A percentile compares a stretch with the other conserved stretches of the same genome.
Conservation (phyloP, 257 asterid species). For the Primulina eburnea region DNA sequence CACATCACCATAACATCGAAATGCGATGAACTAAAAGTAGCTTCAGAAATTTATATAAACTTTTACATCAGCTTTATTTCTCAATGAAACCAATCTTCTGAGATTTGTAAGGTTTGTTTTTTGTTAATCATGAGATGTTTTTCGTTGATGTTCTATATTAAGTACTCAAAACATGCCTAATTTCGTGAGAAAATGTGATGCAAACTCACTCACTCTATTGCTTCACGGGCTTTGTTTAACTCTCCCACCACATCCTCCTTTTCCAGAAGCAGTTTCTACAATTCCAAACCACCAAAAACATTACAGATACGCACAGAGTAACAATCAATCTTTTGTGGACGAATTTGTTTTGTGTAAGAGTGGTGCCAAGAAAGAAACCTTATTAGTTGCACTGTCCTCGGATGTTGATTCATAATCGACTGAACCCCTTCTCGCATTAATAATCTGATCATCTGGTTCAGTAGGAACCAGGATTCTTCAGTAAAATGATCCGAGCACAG, state of each 20-base stretch:
- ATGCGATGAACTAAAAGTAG: not conserved
- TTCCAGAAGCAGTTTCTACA: constrained; percentile 37
- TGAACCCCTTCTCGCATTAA: constrained; percentile 29
- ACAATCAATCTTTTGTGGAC: not conserved
- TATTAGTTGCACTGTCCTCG: constrained; percentile 38
- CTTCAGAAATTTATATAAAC: not conserved
- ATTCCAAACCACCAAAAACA: not conserved
- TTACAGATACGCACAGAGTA: not conserved
- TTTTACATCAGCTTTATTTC: not conserved
- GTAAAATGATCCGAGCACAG: constrained; percentile 14
- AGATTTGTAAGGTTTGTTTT: not conserved
- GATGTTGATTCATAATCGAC: constrained; percentile 29
- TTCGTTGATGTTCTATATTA: not conserved
- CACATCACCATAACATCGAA: not conserved
- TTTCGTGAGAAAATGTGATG: not conserved
- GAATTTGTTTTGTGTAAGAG: not conserved
- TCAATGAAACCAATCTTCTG: not conserved
- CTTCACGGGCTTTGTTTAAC: constrained; percentile 52
- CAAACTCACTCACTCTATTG: constrained; percentile 48
- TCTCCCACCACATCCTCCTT: constrained; percentile 38
- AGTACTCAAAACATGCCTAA: not conserved
- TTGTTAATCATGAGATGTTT: not conserved
- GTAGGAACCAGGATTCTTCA: constrained; percentile 43
- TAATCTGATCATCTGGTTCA: constrained; percentile 33
- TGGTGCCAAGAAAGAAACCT: constrained; percentile 24